A percentile compares a stretch with the other conserved stretches of the same genome.
Evolutionary conservation across 2,329 filamentous ascomycete species (phyloP).

Genomic region (Didymella keratinophila): DNA sequence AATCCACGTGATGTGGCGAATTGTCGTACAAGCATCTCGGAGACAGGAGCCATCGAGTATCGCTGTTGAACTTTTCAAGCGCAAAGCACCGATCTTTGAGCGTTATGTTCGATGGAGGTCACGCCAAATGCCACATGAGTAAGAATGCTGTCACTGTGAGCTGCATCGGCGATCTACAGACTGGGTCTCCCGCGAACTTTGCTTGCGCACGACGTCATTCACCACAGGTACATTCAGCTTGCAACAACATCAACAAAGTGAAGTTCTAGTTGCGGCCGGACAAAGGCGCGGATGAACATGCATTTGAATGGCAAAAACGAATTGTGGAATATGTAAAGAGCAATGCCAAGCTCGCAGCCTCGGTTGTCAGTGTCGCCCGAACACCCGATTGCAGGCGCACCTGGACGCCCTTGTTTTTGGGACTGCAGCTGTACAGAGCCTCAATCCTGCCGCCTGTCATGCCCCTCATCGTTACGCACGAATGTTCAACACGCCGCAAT

Average conservation of each 20-base stretch:
- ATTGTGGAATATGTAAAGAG: not conserved
- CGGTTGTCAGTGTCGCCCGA: conserved; percentile 8
- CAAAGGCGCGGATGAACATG: not conserved
- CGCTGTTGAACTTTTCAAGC: not conserved
- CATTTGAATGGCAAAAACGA: not conserved
- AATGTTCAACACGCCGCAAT: conserved; percentile 15
- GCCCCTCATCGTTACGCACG: not conserved
- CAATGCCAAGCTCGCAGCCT: conserved; percentile 1
- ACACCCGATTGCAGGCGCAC: conserved; percentile 2
- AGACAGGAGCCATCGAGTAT: not conserved
- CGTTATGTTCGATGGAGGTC: not conserved
- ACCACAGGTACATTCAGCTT: not conserved
- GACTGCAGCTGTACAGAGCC: conserved; percentile 1
- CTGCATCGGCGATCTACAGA: not conserved
- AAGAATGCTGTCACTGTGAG: not conserved
- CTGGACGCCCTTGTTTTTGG: not conserved
- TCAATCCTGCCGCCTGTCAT: not conserved
- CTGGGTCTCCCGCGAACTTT: not conserved
- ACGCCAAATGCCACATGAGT: not conserved
- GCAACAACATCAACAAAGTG: not conserved
- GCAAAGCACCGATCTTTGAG: not conserved
- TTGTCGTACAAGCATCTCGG: not conserved
- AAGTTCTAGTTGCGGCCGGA: not conserved
- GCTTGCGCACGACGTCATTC: not conserved
- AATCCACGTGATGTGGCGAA: conserved; percentile 14